Evolutionary conservation across 73 alveolate species (phyloP).

Genomic region (Tetrahymena malaccensis): DNA sequence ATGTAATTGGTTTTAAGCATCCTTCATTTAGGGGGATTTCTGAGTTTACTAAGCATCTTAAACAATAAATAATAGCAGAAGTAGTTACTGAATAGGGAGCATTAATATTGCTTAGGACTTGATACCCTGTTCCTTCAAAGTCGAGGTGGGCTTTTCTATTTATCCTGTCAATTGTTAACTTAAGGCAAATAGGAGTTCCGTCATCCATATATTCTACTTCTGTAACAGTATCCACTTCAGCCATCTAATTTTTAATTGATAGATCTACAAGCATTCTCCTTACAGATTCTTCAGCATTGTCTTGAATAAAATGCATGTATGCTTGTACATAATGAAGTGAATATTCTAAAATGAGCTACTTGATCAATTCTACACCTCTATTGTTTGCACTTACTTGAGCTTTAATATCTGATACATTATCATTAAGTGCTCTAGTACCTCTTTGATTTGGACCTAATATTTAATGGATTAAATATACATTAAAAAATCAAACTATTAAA

Average conservation of each 20-base stretch:
- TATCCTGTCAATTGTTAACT: constrained; percentile 46
- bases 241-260: constrained; percentile 27
- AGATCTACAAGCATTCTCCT: constrained; percentile 55
- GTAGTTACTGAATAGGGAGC: constrained; percentile 66
- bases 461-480: neutral
- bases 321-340: constrained; percentile 58
- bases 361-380: constrained; percentile 65
- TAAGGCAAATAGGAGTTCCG: constrained; percentile 50
- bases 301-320: constrained; percentile 72
- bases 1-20: constrained; percentile 73
- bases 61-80: constrained; percentile 79
- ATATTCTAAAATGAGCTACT: constrained; percentile 55
- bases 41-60: constrained; percentile 75
- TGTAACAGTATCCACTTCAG: constrained; percentile 37
- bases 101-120: constrained; percentile 60
- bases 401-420: constrained; percentile 65
- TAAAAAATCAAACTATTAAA: too few species aligned
- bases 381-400: constrained; percentile 86
- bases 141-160: constrained; percentile 62
- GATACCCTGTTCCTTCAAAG: constrained; percentile 50
- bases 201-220: constrained; percentile 84
- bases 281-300: constrained; percentile 71
- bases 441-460: constrained; percentile 24
- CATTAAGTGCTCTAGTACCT: constrained; percentile 62
- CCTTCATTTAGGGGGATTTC: constrained; percentile 89